These are phyloP conservation scores for Cladosporium sp. DNA, from an alignment of 2,329 filamentous ascomycete genomes.

Conservation along the genomic window DNA sequence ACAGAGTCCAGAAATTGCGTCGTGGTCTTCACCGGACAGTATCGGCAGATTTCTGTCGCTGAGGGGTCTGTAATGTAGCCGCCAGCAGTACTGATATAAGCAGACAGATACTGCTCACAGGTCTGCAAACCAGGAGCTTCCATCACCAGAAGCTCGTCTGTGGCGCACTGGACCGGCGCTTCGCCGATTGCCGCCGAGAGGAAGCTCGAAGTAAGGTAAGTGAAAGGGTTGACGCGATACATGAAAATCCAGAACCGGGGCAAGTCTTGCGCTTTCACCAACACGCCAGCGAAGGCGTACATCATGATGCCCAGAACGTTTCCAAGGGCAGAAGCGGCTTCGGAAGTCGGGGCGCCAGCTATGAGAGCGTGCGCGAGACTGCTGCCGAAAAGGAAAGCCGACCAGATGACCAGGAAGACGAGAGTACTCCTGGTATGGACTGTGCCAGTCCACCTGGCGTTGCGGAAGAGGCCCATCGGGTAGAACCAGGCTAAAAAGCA, in stretches of 20 bases:
- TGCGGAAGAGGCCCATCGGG: slow-evolving; percentile 32
- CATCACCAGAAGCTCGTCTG: slow-evolving; percentile 36
- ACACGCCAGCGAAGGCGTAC: slow-evolving; percentile 48
- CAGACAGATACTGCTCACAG: slow-evolving; percentile 38
- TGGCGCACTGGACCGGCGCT: slow-evolving; percentile 43
- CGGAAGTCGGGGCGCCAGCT: slow-evolving; percentile 60
- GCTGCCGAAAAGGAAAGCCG: slow-evolving; percentile 66
- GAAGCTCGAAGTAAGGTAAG: slow-evolving; percentile 49
- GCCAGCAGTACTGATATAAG: slow-evolving; percentile 31
- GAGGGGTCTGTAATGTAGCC: slow-evolving; percentile 39
- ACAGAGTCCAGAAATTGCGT: slow-evolving; percentile 42
- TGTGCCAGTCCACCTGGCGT: slow-evolving; percentile 50
- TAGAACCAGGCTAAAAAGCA: slow-evolving; percentile 63
- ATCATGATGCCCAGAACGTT: slow-evolving; percentile 37
- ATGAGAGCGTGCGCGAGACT: slow-evolving; percentile 70
- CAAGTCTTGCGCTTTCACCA: slow-evolving; percentile 52
- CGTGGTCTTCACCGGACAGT: slow-evolving; percentile 41
- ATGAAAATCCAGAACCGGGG: slow-evolving; percentile 72
- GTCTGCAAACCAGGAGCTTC: slow-evolving; percentile 34
- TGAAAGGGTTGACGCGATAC: slow-evolving; percentile 63
- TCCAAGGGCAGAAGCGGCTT: slow-evolving; percentile 59
- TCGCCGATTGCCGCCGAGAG: slow-evolving; percentile 35
- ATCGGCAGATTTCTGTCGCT: slow-evolving; percentile 42
- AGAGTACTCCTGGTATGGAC: slow-evolving; percentile 30
- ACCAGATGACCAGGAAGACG: slow-evolving; percentile 59